These are phyloP conservation scores for Cylindrotheca closterium DNA, from an alignment of 108 stramenopile species.

Conservation along the genomic window DNA sequence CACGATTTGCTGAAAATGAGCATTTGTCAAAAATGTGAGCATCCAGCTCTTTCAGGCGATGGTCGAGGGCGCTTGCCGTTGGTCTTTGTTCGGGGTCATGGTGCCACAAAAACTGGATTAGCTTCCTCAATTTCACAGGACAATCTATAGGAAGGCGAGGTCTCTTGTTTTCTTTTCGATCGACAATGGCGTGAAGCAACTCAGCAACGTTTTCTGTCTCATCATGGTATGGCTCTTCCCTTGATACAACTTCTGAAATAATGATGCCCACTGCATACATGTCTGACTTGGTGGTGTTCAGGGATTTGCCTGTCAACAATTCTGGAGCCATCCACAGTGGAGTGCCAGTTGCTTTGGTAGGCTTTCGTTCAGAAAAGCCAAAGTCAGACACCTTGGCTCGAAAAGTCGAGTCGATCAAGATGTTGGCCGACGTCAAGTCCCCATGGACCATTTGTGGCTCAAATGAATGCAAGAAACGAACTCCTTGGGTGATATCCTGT, in stretches of 20 bases:
- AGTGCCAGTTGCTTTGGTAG: constrained; percentile 22
- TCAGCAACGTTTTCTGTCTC: constrained; percentile 11
- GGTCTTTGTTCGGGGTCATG: constrained; percentile 32
- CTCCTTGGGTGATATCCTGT: constrained; percentile 47
- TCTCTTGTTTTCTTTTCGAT: constrained; percentile 21
- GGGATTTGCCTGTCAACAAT: constrained; percentile 41
- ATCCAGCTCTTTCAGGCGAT: constrained; percentile 30
- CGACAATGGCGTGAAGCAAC: constrained; percentile 1
- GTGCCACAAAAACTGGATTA: constrained; percentile 38
- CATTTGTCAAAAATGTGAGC: constrained; percentile 20
- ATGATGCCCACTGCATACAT: constrained; percentile 65
- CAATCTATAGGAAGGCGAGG: constrained; percentile 35
- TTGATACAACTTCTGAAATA: constrained; percentile 52
- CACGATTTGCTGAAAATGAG: not conserved
- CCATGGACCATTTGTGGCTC: constrained; percentile 55
- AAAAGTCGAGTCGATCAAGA: constrained; percentile 49
- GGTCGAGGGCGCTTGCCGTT: constrained; percentile 41
- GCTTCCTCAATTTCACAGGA: constrained; percentile 28
- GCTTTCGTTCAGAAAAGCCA: constrained; percentile 67
- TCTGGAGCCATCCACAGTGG: constrained; percentile 90
- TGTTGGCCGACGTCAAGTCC: constrained; percentile 49
- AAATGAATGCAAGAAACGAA: constrained; percentile 54
- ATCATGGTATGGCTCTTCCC: constrained; percentile 50
- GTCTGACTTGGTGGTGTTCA: constrained; percentile 50
- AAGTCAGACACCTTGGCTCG: constrained; percentile 65